phyloP scores from a whole-genome alignment of 108 stramenopile genomes.

The Bacterosira constricta region DNA sequence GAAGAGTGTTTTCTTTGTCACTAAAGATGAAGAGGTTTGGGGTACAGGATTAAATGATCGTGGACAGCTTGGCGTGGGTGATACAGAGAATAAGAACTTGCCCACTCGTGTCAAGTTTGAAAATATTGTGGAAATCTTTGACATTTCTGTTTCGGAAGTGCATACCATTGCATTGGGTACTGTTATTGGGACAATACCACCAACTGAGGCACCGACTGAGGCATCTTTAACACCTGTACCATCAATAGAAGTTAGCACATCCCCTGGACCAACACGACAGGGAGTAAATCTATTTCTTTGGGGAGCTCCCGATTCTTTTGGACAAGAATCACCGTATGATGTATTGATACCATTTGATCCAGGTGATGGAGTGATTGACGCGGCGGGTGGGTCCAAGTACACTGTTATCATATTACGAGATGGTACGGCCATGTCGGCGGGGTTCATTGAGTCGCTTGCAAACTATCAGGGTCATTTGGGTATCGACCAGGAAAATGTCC shows the following conservation, averaged over 20 bases:
- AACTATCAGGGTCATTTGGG: slow-evolving; percentile 13
- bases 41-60: slow-evolving; percentile 1
- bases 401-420: slow-evolving; percentile 3
- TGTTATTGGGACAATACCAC: neutral
- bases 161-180: slow-evolving; percentile 7
- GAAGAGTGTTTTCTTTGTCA: slow-evolving; percentile 21
- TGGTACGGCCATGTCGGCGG: slow-evolving; percentile 5
- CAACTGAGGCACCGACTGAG: slow-evolving; percentile 4
- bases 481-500: neutral
- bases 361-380: slow-evolving; percentile 6
- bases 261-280: neutral
- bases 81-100: neutral
- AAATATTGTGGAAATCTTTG: neutral
- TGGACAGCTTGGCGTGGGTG: slow-evolving; percentile 4
- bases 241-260: neutral
- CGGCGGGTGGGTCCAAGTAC: slow-evolving; percentile 13
- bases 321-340: neutral
- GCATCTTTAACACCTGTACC: too few species aligned
- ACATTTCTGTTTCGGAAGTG: neutral
- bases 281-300: neutral
- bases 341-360: neutral
- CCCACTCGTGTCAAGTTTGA: slow-evolving; percentile 5
- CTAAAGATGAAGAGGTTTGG: neutral
- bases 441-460: slow-evolving; percentile 6
- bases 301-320: slow-evolving; percentile 11